Evolutionary conservation across 192 early-diverging fungal genomes (phyloP), one percentile per base, ranked within the genome.

Genomic region (Mycoemilia scoparia): DNA sequence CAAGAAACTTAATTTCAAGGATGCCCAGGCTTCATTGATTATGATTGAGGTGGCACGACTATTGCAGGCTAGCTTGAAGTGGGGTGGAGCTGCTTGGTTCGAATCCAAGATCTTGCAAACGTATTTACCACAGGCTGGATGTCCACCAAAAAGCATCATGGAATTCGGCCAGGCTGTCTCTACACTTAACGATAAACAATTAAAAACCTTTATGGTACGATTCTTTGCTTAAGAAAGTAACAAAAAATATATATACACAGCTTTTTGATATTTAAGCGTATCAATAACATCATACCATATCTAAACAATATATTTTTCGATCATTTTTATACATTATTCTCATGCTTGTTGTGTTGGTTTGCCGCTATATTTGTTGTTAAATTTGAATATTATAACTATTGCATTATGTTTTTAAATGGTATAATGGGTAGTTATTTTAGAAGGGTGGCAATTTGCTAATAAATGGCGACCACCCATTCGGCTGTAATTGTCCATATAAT

Each of bases 121-220:
- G 10, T 43, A 55, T 13, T 39, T 62, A 28, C 59, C 53, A 1
- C 34, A 43, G 34, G 32, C 56, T 43, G 59, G 59, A 24, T 85
- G 80, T 39, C 75, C 75, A 10, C 45, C 64, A 5, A 62, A 61
- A 24, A 32, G 74, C 43, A 67, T 73, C 12, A 54, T 71, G 21
- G 70, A 77, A 46, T 91, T 84, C 44, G 67, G 69, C 37, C 72
- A 76, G 43, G 80, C 82, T 9, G 41, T 87, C 34, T 68, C 67
- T 34, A 70, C 76, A 39, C 51, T 70, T 34, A 71, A 78, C 17
- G 52, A 39, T 22, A 74, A 71, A 48, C 62, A 64, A 34, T 76
- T 83, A 38, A 74, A 70, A 45, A 77, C 36, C 17, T 36, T 13
- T 19, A 24, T 36, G 22, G 16, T 36, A 36, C 25, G 22, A 24